Evolutionary conservation across 306 rosid genomes (phyloP).

Genomic region (Malus fusca): DNA sequence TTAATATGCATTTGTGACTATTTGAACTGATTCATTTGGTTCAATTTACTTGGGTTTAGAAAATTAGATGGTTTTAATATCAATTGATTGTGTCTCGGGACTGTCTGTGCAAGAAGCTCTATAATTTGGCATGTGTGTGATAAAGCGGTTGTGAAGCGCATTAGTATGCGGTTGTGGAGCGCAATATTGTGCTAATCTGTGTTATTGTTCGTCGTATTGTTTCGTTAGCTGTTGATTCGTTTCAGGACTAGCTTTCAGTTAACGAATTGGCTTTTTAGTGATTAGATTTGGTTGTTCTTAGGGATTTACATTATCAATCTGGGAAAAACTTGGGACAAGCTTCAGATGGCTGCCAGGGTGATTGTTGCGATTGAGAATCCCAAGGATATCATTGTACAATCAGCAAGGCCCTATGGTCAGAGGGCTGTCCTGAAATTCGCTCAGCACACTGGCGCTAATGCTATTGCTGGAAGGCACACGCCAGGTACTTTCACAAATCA

Average conservation of each 20-base stretch:
- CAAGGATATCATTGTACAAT: slow-evolving; percentile 68
- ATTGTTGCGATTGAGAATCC: slow-evolving; percentile 84
- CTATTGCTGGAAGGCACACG: slow-evolving; percentile 83
- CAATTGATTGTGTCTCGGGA: not conserved
- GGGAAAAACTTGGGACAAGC: slow-evolving; percentile 79
- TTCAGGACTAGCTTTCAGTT: not conserved
- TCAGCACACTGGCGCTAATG: slow-evolving; percentile 71
- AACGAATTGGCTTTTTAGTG: not conserved
- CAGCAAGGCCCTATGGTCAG: slow-evolving; percentile 82
- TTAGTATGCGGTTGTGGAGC: no score
- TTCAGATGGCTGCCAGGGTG: slow-evolving; percentile 77
- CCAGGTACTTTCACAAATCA: slow-evolving; percentile 92
- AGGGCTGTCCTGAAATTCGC: slow-evolving; percentile 81
- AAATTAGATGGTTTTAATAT: not conserved
- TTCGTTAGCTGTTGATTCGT: not conserved
- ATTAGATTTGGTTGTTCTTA: slow-evolving; percentile 5
- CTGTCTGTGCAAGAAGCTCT: not conserved
- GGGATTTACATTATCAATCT: slow-evolving; percentile 79
- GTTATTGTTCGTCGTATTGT: not conserved
- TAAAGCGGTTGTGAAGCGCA: no score
- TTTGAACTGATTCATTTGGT: not conserved
- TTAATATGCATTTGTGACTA: not conserved
- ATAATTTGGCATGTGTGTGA: not conserved
- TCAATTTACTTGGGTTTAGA: not conserved
- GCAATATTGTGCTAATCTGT: not conserved